Conservation (phyloP, 805 yeast species). For the Myxozyma neotropica region DNA sequence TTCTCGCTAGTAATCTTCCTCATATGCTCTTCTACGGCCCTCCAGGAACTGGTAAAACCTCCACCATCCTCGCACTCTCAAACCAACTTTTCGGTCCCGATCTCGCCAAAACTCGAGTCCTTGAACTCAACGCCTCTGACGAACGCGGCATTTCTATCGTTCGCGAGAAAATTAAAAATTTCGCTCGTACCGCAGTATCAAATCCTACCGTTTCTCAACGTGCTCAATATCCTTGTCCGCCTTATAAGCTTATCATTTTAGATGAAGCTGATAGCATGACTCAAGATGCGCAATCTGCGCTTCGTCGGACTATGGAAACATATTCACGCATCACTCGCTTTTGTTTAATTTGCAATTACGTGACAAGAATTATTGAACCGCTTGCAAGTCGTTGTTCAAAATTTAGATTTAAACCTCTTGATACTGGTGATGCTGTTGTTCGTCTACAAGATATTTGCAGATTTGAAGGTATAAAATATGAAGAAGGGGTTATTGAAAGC, state of each 20-base stretch:
- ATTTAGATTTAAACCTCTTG: constrained; percentile 82
- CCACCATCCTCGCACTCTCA: constrained; percentile 82
- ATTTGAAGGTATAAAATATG: constrained; percentile 50
- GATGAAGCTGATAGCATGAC: constrained; percentile 99
- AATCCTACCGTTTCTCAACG: constrained; percentile 72
- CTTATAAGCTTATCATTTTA: constrained; percentile 86
- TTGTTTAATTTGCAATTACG: constrained; percentile 93
- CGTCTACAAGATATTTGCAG: constrained; percentile 67
- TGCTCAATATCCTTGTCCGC: constrained; percentile 88
- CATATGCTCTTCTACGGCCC: constrained; percentile 93
- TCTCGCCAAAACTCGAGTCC: constrained; percentile 66
- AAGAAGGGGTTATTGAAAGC: constrained; percentile 60
- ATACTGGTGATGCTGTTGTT: constrained; percentile 65
- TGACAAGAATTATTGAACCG: constrained; percentile 95
- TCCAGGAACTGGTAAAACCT: constrained; percentile 92
- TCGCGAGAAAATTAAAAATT: constrained; percentile 79
- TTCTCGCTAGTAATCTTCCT: constrained; percentile 65
- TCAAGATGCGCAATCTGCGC: constrained; percentile 91
- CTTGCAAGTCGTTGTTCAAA: constrained; percentile 95
- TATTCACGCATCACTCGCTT: constrained; percentile 89
- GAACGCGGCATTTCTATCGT: constrained; percentile 89
- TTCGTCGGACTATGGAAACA: constrained; percentile 91
- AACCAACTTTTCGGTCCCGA: constrained; percentile 76
- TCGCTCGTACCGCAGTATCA: constrained; percentile 83
- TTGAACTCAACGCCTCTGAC: constrained; percentile 87